phyloP scores from a whole-genome alignment of 345 rosid genomes.

The Eucalyptus camaldulensis region DNA sequence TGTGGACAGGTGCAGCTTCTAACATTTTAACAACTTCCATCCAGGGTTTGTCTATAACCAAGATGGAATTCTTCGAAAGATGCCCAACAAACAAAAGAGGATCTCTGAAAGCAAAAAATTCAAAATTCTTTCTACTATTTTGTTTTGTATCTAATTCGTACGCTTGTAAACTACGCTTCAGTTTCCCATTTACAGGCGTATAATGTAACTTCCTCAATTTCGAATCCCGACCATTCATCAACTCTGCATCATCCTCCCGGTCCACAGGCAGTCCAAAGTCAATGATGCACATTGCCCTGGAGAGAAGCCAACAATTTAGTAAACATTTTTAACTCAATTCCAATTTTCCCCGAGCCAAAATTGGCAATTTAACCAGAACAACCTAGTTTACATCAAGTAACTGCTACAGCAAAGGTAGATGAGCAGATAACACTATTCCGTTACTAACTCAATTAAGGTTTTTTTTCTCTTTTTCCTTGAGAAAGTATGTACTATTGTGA shows the following conservation, averaged over 20 bases:
- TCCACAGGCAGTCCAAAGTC: slow-evolving; percentile 75
- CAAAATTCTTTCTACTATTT: slow-evolving; percentile 53
- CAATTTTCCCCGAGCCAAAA: neutral
- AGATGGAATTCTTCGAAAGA: slow-evolving; percentile 57
- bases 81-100: slow-evolving; percentile 84
- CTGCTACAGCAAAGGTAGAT: neutral
- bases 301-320: neutral
- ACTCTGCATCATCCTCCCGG: slow-evolving; percentile 39
- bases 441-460: neutral
- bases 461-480: neutral
- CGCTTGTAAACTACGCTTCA: slow-evolving; percentile 42
- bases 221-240: slow-evolving; percentile 30
- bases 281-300: slow-evolving; percentile 83
- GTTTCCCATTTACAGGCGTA: slow-evolving; percentile 21
- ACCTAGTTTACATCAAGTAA: neutral
- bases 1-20: slow-evolving; percentile 76
- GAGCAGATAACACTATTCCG: neutral
- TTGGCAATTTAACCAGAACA: neutral
- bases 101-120: slow-evolving; percentile 62
- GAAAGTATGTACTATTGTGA: neutral
- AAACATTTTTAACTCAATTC: neutral
- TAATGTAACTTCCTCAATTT: slow-evolving; percentile 25
- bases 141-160: slow-evolving; percentile 31
- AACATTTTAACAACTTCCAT: slow-evolving; percentile 66
- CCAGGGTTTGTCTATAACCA: slow-evolving; percentile 94